Conservation (phyloP, 495 filamentous ascomycete genomes). For the Lophiostoma macrostomum region DNA sequence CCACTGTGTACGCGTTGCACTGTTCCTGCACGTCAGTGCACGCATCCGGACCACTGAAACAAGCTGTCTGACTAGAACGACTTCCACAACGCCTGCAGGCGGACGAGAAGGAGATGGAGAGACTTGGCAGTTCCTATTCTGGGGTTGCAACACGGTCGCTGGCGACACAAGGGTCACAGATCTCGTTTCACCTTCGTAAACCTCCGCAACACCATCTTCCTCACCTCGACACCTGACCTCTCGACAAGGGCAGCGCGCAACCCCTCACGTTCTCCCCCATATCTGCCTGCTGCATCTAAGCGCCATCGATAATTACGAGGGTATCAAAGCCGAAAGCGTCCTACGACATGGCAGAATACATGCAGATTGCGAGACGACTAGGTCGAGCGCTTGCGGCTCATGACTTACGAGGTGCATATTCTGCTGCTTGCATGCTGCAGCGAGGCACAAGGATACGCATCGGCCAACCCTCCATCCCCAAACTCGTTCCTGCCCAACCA, state of each 20-base stretch:
- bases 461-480: constrained; percentile 25
- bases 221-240: constrained; percentile 10
- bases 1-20: constrained; percentile 7
- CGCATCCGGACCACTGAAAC: constrained; percentile 22
- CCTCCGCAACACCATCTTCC: constrained; percentile 18
- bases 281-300: constrained; percentile 18
- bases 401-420: constrained; percentile 26
- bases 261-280: constrained; percentile 18
- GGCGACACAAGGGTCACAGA: constrained; percentile 21
- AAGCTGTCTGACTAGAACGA: constrained; percentile 8
- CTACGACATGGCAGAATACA: neutral
- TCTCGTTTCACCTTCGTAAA: constrained; percentile 18
- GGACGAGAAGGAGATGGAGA: neutral
- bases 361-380: neutral
- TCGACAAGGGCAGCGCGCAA: neutral
- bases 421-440: constrained; percentile 22
- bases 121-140: constrained; percentile 8
- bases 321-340: neutral
- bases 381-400: constrained; percentile 30
- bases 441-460: constrained; percentile 25
- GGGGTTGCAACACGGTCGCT: neutral
- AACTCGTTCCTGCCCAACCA: constrained; percentile 18
- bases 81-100: constrained; percentile 20
- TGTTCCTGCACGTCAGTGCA: constrained; percentile 27
- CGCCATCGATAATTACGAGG: constrained; percentile 3